Evolutionary conservation across 306 rosid species (phyloP), one percentile per base, ranked within the genome.

Genomic region (Cyamopsis tetragonoloba): DNA sequence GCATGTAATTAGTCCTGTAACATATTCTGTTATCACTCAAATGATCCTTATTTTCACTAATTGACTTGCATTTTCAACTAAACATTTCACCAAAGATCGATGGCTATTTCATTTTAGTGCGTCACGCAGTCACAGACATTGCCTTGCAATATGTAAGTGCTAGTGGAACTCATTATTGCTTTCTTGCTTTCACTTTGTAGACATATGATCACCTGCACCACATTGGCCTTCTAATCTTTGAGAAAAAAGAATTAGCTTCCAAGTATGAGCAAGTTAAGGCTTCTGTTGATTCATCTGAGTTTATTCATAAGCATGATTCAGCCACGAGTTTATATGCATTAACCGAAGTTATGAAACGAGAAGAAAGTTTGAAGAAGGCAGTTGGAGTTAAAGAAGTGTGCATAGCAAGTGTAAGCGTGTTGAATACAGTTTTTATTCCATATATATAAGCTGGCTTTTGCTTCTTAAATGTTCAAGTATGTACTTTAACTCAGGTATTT

Each of bases 191-290:
- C 5, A 27, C 28, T 44, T 0, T 47, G 30, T 63, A 87, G 89
- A 72, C 84, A 34, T 84, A 72, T 19, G 84, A 87, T 42, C 93
- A 34, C 70, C 87, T 80, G 73, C 84, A 84, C 69, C 93, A 84
- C 48, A 84, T 87, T 90, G 95, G 86, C 44, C 87, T 85, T 73
- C 78, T 82, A 58, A 62, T 87, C 48, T 28, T 87, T 75, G 93
- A 79, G 79, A 84, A 35, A 62, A 85, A 83, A 68, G 81, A 85
- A 60, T 70, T 76, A 70, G 31, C 46, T 48, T 74, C 81, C 51
- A 78, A 83, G 54, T 80, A 58, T 74, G 88, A 80, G 48, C 73
- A 81, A 47, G 51, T 79, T 10, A 83, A 85, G 65, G 80, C 71
- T 42, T 82, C 78, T 50, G 53, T 73, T 7, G 88, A 83, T 23